Evolutionary conservation across 352 stramenopile species (phyloP), one percentile per base, ranked within the genome.

Genomic region (Pythium sukuiense): DNA sequence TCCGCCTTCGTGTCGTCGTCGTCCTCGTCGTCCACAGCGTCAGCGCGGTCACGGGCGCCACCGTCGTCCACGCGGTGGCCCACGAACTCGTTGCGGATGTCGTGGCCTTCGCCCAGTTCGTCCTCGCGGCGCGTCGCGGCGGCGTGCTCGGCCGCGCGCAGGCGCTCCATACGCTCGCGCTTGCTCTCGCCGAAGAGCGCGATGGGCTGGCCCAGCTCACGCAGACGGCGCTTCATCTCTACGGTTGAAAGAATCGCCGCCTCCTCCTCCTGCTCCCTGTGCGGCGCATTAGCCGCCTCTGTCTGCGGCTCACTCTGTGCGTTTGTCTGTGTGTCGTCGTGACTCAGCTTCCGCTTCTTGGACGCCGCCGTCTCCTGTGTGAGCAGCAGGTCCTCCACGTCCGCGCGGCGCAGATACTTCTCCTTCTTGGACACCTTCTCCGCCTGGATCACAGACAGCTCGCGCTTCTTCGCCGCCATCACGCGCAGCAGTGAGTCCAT

Each of bases 171-270:
- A 32, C 93, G 83, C 39, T 76, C 72, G 39, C 63, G 63, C 57
- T 85, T 66, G 11, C 61, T 77, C 69, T 98, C 93, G 12, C 88
- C 89, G 73, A 98, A 98, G 4, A 97, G 73, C 46, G 88, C 94
- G 46, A 97, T 83, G 9, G 90, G 89, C 65, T 96, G 57, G 1
- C 88, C 85, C 14, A 96, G 61, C 52, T 90, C 80, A 9, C 93
- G 81, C 53, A 98, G 75, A 14, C 84, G 85, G 35, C 77, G 74
- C 61, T 92, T 92, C 65, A 97, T 79, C 55, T 97, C 88, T 1
- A 74, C 55, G 74, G 76, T 93, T 30, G 85, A 70, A 55, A 96
- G 59, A 39, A 80, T 53, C 37, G 76, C 68, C n/a, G 68, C 55
- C 5, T 62, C 57, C 55, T 77, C 57, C 18, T 69, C 62, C 30